These are phyloP conservation scores for Porcisia hertigi DNA, from an alignment of 208 protist genomes.

Conservation along the genomic window DNA sequence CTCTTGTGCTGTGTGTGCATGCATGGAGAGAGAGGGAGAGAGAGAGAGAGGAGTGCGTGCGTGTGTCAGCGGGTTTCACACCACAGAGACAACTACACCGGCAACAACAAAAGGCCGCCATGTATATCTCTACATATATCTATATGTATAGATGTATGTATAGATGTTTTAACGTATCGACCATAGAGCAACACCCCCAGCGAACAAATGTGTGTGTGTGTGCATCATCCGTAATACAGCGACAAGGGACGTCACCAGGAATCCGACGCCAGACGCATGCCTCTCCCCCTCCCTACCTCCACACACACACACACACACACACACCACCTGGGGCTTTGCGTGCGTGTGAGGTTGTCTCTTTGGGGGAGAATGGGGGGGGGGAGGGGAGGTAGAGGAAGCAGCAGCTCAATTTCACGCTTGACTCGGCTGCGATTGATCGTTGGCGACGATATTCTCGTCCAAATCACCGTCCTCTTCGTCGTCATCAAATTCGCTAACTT, in stretches of 20 bases:
- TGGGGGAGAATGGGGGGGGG: background rate
- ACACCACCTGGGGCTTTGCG: background rate
- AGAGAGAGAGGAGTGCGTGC: background rate
- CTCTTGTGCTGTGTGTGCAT: no score
- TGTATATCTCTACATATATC: background rate
- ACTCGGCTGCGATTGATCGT: conserved; percentile 3
- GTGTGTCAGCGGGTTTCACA: background rate
- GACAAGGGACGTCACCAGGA: background rate
- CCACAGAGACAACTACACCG: no score
- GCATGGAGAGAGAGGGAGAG: background rate
- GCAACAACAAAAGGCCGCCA: no score
- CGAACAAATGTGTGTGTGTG: background rate
- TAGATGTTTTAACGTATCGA: background rate
- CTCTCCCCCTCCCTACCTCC: no score
- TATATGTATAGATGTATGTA: background rate
- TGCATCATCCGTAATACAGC: background rate
- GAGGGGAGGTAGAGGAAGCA: background rate
- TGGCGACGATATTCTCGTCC: conserved; percentile 12
- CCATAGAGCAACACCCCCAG: no score
- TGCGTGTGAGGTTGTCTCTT: background rate
- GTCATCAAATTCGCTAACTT: conserved; percentile 6
- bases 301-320: no score
- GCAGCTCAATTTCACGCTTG: background rate
- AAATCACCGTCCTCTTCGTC: conserved; percentile 7
- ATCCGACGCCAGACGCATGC: background rate